Conservation (phyloP, 139 green algal species). For the Ostreobium quekettii region DNA sequence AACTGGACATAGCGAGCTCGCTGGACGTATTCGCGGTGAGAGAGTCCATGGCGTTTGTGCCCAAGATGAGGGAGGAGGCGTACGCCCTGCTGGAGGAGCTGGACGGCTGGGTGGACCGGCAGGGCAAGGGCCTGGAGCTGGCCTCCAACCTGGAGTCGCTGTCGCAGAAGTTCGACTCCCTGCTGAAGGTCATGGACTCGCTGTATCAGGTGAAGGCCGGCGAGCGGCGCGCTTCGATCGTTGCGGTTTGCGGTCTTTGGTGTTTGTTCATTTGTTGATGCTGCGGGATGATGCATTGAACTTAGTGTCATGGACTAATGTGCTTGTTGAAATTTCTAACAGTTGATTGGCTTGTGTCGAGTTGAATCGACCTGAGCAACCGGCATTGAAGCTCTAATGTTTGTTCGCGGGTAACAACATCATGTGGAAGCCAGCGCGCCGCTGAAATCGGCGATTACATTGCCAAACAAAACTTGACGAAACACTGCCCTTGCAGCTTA, state of each 20-base stretch:
- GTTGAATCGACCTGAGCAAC: too few relatives aligned
- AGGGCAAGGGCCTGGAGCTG: conserved; percentile 58
- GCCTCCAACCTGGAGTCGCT: conserved; percentile 31
- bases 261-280: too few relatives aligned
- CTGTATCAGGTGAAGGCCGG: conserved; percentile 40
- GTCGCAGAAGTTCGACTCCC: conserved; percentile 28
- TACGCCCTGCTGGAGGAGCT: conserved; percentile 42
- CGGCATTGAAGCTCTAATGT: too few relatives aligned
- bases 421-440: too few relatives aligned
- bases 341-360: too few relatives aligned
- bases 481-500: too few relatives aligned
- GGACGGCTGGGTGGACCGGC: conserved; percentile 54
- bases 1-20: conserved; percentile 48
- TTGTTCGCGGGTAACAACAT: too few relatives aligned
- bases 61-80: conserved; percentile 36
- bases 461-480: too few relatives aligned
- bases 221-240: not conserved
- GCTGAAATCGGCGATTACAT: too few relatives aligned
- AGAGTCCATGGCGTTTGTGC: conserved; percentile 39
- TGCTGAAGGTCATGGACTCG: conserved; percentile 66
- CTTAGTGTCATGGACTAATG: too few relatives aligned
- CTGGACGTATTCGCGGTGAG: conserved; percentile 48
- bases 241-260: not conserved
- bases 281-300: too few relatives aligned
- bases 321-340: too few relatives aligned